Conservation (phyloP, 129 eudicot species). For the Flaveria trinervia region DNA sequence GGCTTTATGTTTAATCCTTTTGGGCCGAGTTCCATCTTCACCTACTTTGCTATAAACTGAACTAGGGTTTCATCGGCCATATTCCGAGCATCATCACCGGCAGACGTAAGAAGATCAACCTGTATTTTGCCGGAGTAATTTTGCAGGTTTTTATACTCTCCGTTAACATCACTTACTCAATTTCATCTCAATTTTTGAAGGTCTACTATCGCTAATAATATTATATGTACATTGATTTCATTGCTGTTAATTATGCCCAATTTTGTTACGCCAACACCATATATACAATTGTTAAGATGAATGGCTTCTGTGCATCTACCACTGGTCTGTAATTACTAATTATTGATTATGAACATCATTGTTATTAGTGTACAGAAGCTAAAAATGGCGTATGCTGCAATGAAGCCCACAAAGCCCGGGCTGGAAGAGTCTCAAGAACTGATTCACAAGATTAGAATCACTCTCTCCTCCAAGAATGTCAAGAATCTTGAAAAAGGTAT, state of each 20-base stretch:
- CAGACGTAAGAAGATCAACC: neutral
- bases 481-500: constrained; percentile 91
- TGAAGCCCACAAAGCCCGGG: constrained; percentile 85
- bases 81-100: neutral
- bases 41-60: neutral
- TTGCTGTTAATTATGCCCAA: neutral
- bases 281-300: neutral
- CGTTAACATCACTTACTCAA: neutral
- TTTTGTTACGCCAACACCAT: neutral
- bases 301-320: neutral
- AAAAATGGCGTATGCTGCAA: constrained; percentile 71
- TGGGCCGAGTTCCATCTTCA: constrained; percentile 3
- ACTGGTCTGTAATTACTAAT: neutral
- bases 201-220: neutral
- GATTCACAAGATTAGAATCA: constrained; percentile 86
- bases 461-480: constrained; percentile 85
- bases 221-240: neutral
- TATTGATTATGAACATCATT: neutral
- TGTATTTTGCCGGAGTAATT: neutral
- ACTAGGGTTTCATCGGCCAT: neutral
- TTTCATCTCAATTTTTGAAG: no score
- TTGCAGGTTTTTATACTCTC: neutral
- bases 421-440: constrained; percentile 73
- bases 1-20: neutral
- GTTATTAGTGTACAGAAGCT: neutral